These are phyloP conservation scores for Tanacetum coccineum DNA, from an alignment of 129 eudicot species.

Conservation along the genomic window DNA sequence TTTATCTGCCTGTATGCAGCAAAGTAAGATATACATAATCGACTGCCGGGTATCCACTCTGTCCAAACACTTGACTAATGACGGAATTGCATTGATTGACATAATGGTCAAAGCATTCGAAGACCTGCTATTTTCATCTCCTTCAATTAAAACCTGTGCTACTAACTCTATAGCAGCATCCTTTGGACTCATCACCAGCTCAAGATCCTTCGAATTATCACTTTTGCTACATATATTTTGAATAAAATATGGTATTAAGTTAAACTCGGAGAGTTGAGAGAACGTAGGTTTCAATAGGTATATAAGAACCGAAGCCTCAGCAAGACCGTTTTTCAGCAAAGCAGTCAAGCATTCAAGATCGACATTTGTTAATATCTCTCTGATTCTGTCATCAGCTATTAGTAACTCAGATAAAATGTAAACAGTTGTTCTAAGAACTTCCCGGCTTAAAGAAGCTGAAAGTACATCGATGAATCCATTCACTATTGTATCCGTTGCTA, in stretches of 20 bases:
- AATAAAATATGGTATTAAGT: conserved; percentile 43
- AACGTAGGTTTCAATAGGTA: conserved; percentile 64
- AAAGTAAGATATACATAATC: conserved; percentile 48
- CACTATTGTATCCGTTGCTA: conserved; percentile 50
- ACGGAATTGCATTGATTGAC: conserved; percentile 52
- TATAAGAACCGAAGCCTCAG: conserved; percentile 62
- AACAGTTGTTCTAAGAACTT: conserved; percentile 55
- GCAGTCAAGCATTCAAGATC: conserved; percentile 67
- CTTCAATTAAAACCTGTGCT: conserved; percentile 56
- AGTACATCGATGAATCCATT: conserved; percentile 69
- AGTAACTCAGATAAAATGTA: conserved; percentile 59
- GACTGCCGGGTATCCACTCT: conserved; percentile 56
- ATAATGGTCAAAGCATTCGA: conserved; percentile 43
- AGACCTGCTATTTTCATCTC: conserved; percentile 51
- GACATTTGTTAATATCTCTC: conserved; percentile 45
- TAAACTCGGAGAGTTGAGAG: conserved; percentile 48
- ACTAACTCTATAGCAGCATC: conserved; percentile 74
- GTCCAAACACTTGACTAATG: conserved; percentile 48
- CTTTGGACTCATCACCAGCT: conserved; percentile 51
- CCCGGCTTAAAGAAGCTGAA: conserved; percentile 67
- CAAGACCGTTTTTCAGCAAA: conserved; percentile 61
- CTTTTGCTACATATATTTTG: conserved; percentile 42
- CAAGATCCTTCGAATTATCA: conserved; percentile 44
- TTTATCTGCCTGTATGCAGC: conserved; percentile 60
- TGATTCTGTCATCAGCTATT: conserved; percentile 50